Conservation (phyloP, 2,329 filamentous ascomycete genomes). For the Ophiostoma triangulosporum region DNA sequence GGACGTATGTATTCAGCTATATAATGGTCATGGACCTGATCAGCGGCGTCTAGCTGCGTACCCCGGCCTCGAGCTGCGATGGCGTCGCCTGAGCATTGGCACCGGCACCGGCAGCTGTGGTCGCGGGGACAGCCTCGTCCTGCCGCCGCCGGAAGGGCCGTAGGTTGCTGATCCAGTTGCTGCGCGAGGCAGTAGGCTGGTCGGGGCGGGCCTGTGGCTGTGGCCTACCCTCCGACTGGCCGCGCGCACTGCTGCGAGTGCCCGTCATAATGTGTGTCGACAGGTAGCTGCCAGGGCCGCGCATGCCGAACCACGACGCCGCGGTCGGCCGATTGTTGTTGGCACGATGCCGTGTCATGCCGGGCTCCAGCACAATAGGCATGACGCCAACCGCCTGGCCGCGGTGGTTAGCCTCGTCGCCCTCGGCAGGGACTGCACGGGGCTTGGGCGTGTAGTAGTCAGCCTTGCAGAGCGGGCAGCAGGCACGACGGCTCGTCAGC, state of each 20-base stretch:
- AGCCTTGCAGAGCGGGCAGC: conserved; percentile 93
- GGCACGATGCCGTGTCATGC: neutral
- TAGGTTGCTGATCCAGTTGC: conserved; percentile 3
- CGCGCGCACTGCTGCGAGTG: neutral
- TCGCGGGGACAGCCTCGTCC: neutral
- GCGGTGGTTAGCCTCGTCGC: conserved; percentile 14
- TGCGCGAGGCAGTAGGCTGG: conserved; percentile 1
- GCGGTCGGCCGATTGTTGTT: conserved; percentile 28
- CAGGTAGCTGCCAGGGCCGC: conserved; percentile 17
- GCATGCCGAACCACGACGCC: conserved; percentile 26
- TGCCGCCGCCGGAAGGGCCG: conserved; percentile 5
- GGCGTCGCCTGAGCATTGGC: conserved; percentile 16
- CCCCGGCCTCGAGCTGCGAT: conserved; percentile 24
- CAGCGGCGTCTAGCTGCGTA: conserved; percentile 7
- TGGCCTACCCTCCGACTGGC: neutral
- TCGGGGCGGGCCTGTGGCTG: neutral
- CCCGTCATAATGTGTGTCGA: conserved; percentile 3
- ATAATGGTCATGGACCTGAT: neutral
- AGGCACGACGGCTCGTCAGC: conserved; percentile 86
- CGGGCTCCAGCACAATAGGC: neutral
- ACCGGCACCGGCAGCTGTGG: neutral
- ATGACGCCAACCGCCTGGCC: neutral
- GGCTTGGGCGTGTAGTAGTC: conserved; percentile 96
- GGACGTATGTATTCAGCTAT: neutral
- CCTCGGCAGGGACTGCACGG: conserved; percentile 39